Base-by-base conservation (phyloP, 495 filamentous ascomycete genomes). In the Margaritispora aquatica region DNA sequence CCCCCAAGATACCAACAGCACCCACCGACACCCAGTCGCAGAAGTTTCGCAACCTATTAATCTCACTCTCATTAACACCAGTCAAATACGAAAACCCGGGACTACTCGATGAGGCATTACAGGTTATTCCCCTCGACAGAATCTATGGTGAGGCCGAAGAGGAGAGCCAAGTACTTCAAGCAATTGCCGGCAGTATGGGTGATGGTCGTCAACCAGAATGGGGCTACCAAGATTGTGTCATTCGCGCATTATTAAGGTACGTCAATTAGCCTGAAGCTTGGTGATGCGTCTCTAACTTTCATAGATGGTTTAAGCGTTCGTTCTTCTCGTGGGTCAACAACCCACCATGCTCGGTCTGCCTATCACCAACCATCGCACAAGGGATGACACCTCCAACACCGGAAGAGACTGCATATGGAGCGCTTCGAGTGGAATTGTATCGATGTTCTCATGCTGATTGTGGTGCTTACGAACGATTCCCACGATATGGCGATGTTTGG, bases 281-380 rank as follows among this genome's bases (percentile, higher is more conserved):
- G 27, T 2, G 38, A 52, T 29, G n/a, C 34, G 29, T 44, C 53
- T 59, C 62, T 69, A 36, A 65, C 54, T 61, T 55, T 23, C 29
- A 59, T 59, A 96, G 92, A 73, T 99, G 94, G 95, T 99, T 97
- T 77, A 93, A 90, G 73, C 80, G 88, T 51, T 83, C 85, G 10
- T 98, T 97, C 75, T 99, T 99, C 75, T 84, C 88, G 56, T 99
- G 90, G 82, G 89, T 99, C 65, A 95, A 96, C 74, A 97, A 97
- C 67, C 94, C 94, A 0, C 80, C 84, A 22, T 99, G 94, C 73
- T 80, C 86, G 9, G 73, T 76, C 22, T 99, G 94, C 69, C 72
- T 83, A 57, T 88, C 84, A 54, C 90, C 92, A n/a, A 97, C 94
- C 0, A 81, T 89, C 50, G 84, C 84, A 3, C 81, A 84, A 55